Conservation (phyloP, 75 land plant genomes). For the Sequoia sempervirens region DNA sequence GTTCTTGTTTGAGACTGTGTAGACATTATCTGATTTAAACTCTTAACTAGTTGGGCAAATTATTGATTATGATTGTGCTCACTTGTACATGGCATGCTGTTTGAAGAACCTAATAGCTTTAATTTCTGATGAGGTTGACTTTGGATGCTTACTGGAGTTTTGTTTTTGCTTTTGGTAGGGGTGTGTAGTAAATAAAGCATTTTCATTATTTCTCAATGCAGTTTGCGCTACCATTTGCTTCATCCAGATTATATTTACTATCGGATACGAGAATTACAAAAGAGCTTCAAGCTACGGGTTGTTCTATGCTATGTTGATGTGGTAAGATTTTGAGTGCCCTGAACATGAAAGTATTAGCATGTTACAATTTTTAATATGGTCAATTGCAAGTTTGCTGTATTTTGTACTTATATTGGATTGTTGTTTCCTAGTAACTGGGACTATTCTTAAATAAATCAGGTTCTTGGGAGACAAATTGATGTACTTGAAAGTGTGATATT, state of each 20-base stretch:
- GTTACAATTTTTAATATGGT: background rate
- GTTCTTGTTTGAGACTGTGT: background rate
- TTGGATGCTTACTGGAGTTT: background rate
- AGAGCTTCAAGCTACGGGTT: constrained; percentile 81
- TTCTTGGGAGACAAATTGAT: background rate
- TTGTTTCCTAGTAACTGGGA: background rate
- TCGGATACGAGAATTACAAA: constrained; percentile 90
- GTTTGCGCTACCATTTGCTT: constrained; percentile 94
- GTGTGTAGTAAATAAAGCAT: background rate
- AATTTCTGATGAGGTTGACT: background rate
- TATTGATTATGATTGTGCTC: background rate
- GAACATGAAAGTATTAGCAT: background rate
- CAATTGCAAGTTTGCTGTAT: background rate
- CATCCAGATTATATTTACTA: constrained; percentile 97
- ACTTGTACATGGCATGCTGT: background rate
- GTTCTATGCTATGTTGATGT: constrained; percentile 93
- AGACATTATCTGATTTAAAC: background rate
- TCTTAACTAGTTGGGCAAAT: background rate
- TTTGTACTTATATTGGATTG: background rate
- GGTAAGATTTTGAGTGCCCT: constrained; percentile 40
- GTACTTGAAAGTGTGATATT: background rate
- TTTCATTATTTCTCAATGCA: constrained; percentile 22
- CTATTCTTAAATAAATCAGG: background rate
- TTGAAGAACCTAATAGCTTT: background rate
- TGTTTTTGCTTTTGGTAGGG: background rate